Conservation (phyloP, 2,329 filamentous ascomycete species). For the Fusarium graminum region DNA sequence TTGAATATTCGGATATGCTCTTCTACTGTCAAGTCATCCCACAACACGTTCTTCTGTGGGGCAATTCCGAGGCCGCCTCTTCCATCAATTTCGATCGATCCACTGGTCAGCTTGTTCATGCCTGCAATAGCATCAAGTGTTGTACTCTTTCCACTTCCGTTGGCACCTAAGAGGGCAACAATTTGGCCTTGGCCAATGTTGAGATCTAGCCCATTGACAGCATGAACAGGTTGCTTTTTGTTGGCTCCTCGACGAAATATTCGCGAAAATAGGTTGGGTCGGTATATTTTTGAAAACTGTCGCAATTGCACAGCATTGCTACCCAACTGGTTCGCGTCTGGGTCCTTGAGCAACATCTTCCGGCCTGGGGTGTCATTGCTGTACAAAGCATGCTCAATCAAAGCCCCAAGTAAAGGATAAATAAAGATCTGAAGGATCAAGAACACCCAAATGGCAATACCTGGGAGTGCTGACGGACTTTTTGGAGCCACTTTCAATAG, state of each 20-base stretch:
- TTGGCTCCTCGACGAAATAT: constrained; percentile 60
- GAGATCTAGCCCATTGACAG: constrained; percentile 80
- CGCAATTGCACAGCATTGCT: constrained; percentile 75
- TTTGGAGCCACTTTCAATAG: constrained; percentile 72
- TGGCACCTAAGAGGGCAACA: constrained; percentile 86
- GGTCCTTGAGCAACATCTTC: constrained; percentile 59
- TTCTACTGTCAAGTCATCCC: constrained; percentile 87
- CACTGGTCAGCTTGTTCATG: constrained; percentile 80
- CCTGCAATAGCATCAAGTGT: constrained; percentile 91
- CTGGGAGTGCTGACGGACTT: constrained; percentile 76
- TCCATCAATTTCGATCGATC: constrained; percentile 81
- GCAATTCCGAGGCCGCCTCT: constrained; percentile 86
- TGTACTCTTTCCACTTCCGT: constrained; percentile 91
- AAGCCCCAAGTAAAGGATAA: constrained; percentile 80
- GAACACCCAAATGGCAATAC: constrained; percentile 83
- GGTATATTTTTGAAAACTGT: constrained; percentile 83
- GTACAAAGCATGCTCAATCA: constrained; percentile 80
- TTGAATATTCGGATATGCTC: constrained; percentile 91
- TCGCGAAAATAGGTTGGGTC: constrained; percentile 71
- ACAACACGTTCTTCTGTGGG: constrained; percentile 94
- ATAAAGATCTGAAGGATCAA: constrained; percentile 80
- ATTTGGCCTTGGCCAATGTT: constrained; percentile 83
- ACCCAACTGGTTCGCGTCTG: constrained; percentile 45
- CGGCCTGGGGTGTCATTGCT: constrained; percentile 77
- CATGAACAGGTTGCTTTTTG: constrained; percentile 74